A percentile compares a stretch with the other conserved stretches of the same genome.
Evolutionary conservation across 306 rosid species (phyloP).

Genomic region (Cucumis hystrix): DNA sequence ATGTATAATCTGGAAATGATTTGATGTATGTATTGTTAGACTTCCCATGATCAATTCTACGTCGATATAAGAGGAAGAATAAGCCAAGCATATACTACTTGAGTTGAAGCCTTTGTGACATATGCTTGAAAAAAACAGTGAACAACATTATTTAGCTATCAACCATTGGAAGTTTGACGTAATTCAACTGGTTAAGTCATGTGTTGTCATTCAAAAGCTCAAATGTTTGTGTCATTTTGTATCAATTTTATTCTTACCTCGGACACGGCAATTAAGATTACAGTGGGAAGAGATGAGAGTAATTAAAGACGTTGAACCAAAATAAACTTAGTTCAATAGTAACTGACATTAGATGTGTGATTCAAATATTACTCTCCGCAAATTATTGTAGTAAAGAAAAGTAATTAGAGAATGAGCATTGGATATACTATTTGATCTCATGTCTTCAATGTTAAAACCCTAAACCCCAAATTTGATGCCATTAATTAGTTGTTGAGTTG

Average conservation of each 20-base stretch:
- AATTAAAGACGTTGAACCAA: too few species aligned
- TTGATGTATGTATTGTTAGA: neutral
- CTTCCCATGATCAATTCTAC: neutral
- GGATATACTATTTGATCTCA: neutral
- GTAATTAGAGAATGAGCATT: neutral
- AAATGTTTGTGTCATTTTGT: neutral
- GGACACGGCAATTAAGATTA: neutral
- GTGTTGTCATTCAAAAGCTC: too few species aligned
- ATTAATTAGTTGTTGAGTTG: neutral
- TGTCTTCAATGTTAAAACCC: neutral
- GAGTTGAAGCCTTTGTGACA: neutral
- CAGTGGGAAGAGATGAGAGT: neutral
- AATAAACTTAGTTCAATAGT: too few species aligned
- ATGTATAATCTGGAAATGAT: neutral
- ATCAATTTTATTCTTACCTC: neutral
- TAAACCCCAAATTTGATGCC: neutral
- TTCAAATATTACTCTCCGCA: too few species aligned
- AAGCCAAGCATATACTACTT: neutral
- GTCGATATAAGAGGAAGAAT: neutral
- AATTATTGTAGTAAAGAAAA: too few species aligned
- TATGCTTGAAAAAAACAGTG: neutral
- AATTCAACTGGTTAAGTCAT: too few species aligned
- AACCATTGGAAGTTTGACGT: neutral
- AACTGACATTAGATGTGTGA: too few species aligned
- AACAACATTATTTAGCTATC: neutral